Percentiles rank a stretch among this genome's conserved stretches.
phyloP scores from a whole-genome alignment of 2,329 filamentous ascomycete species.

The Lachnellula subtilissima region DNA sequence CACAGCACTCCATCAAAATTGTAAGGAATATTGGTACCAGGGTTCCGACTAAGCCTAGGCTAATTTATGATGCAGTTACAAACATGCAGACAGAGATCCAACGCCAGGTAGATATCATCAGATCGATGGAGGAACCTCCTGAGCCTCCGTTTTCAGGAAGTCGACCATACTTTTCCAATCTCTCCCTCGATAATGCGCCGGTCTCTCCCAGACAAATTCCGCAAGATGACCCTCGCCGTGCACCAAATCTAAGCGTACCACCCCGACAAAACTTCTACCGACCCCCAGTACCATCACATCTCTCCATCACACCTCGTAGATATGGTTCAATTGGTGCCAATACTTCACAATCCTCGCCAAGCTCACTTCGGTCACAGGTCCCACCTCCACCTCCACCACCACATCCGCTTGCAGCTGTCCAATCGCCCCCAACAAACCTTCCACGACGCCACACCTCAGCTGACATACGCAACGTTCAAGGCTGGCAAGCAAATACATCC shows the following conservation, averaged over 20 bases:
- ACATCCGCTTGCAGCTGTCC: constrained; percentile 60
- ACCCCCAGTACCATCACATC: constrained; percentile 73
- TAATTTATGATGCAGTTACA: constrained; percentile 42
- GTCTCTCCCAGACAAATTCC: constrained; percentile 84
- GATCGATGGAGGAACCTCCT: constrained; percentile 57
- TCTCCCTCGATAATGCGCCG: constrained; percentile 64
- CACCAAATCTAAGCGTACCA: constrained; percentile 54
- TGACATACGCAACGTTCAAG: constrained; percentile 79
- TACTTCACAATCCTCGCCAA: constrained; percentile 65
- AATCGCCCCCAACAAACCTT: constrained; percentile 63
- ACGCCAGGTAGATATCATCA: constrained; percentile 53
- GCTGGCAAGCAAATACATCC: constrained; percentile 62
- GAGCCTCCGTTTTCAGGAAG: constrained; percentile 62
- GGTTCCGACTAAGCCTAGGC: constrained; percentile 8
- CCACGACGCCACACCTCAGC: constrained; percentile 87
- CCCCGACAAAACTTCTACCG: constrained; percentile 64
- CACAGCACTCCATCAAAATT: constrained; percentile 72
- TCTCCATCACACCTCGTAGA: constrained; percentile 69
- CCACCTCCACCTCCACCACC: constrained; percentile 58
- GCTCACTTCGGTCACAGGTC: constrained; percentile 63
- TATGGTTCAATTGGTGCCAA: constrained; percentile 78
- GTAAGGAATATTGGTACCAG: constrained; percentile 47
- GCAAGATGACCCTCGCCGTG: constrained; percentile 75
- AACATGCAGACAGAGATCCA: constrained; percentile 55
- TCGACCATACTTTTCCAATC: constrained; percentile 59